These are phyloP conservation scores for Coniosporium apollinis DNA, from an alignment of 495 filamentous ascomycete genomes.

Conservation along the genomic window DNA sequence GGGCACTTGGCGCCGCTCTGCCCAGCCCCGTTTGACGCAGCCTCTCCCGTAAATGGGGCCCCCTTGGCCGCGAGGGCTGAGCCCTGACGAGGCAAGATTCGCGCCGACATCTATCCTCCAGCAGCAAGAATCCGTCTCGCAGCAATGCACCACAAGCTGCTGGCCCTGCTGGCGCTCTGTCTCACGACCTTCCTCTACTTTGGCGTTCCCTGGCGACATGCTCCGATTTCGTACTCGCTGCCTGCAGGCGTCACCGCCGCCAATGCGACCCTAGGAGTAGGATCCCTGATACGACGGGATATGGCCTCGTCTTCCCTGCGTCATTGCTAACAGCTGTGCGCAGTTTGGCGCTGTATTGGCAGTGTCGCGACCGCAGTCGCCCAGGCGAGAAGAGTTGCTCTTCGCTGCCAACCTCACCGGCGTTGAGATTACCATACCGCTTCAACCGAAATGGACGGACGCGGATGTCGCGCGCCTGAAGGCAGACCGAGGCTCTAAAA, in stretches of 20 bases:
- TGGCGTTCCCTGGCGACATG: neutral
- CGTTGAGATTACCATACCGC: constrained; percentile 20
- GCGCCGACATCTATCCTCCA: too few relatives aligned
- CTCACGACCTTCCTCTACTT: neutral
- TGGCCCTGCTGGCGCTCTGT: neutral
- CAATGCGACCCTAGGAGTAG: constrained; percentile 16
- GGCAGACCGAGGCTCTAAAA: constrained; percentile 6
- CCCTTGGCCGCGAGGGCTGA: too few relatives aligned
- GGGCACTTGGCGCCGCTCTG: too few relatives aligned
- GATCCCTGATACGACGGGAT: neutral
- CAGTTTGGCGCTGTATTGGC: constrained; percentile 20
- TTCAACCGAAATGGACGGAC: constrained; percentile 21
- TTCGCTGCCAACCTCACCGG: constrained; percentile 22
- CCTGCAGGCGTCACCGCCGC: constrained; percentile 3
- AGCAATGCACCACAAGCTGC: too few relatives aligned
- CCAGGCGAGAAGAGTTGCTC: constrained; percentile 12
- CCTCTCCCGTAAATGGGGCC: too few relatives aligned
- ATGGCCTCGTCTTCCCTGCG: constrained; percentile 1
- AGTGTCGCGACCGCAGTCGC: constrained; percentile 16
- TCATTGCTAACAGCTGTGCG: constrained; percentile 1
- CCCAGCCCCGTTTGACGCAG: too few relatives aligned
- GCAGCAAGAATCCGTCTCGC: too few relatives aligned
- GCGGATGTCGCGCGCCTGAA: constrained; percentile 13
- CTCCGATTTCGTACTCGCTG: neutral
- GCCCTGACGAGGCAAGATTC: too few relatives aligned